These are phyloP conservation scores for Pisolithus microcarpus DNA, from an alignment of 768 basidiomycete genomes.

Conservation along the genomic window DNA sequence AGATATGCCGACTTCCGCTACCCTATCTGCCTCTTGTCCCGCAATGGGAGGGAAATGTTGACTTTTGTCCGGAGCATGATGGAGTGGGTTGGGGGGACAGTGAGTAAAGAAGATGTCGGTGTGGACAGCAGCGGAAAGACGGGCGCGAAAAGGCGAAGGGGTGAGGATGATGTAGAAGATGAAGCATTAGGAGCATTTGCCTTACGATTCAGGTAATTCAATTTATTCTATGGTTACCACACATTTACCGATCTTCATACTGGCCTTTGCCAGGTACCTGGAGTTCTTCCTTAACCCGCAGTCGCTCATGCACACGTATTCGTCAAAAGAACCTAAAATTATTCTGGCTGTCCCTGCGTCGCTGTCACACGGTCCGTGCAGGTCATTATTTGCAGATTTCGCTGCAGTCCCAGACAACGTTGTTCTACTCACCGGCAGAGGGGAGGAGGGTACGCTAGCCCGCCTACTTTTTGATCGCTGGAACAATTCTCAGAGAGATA, in stretches of 20 bases:
- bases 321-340: conserved; percentile 84
- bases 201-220: conserved; percentile 78
- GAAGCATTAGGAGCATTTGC: conserved; percentile 81
- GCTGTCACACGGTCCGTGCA: conserved; percentile 86
- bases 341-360: conserved; percentile 91
- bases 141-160: conserved; percentile 45
- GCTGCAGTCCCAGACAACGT: conserved; percentile 79
- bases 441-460: conserved; percentile 75
- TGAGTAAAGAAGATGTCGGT: conserved; percentile 87
- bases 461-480: conserved; percentile 78
- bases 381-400: conserved; percentile 80
- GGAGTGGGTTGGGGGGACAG: conserved; percentile 97
- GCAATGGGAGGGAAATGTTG: conserved; percentile 88
- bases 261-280: conserved; percentile 53
- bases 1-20: conserved; percentile 74
- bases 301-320: conserved; percentile 72
- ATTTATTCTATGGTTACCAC: not conserved
- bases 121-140: conserved; percentile 59
- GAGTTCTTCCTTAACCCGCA: conserved; percentile 86
- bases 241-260: conserved; percentile 1
- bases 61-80: conserved; percentile 94
- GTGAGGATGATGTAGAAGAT: conserved; percentile 70
- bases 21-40: conserved; percentile 90
- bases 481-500: conserved; percentile 74
- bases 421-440: conserved; percentile 73